Evolutionary conservation across 441 rosid genomes (phyloP).

Genomic region (Erodium moschatum): DNA sequence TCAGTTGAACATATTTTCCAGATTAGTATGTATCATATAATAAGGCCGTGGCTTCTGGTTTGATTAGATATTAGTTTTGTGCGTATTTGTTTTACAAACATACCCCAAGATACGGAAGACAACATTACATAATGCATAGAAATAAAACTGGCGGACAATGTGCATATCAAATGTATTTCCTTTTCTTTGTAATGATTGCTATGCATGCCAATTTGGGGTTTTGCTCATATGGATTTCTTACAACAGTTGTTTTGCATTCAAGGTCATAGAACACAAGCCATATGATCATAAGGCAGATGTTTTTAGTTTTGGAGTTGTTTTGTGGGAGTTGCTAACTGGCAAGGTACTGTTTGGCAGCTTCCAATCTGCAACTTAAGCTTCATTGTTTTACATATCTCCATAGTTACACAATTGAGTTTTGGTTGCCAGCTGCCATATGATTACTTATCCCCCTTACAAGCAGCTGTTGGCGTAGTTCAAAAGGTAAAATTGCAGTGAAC

Average conservation of each 20-base stretch:
- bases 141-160: no score
- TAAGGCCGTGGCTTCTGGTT: no score
- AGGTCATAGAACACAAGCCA: slow-evolving; percentile 61
- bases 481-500: slow-evolving; percentile 30
- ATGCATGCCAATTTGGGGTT: neutral
- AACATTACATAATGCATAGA: no score
- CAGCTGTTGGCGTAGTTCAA: slow-evolving; percentile 63
- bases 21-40: no score
- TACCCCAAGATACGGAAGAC: no score
- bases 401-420: slow-evolving; percentile 11
- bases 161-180: no score
- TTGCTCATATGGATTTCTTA: slow-evolving; percentile 20
- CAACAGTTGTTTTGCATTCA: slow-evolving; percentile 27
- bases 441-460: slow-evolving; percentile 55
- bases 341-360: slow-evolving; percentile 29
- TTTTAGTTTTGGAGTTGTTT: slow-evolving; percentile 51
- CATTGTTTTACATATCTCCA: neutral
- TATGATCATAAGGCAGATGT: slow-evolving; percentile 63
- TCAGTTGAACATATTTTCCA: no score
- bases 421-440: slow-evolving; percentile 50
- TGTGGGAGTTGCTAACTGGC: slow-evolving; percentile 57
- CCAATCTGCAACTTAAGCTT: neutral
- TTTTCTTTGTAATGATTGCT: neutral
- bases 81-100: no score
- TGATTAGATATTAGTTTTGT: no score